A percentile compares a stretch with the other conserved stretches of the same genome.
These are phyloP conservation scores for Medicago lupulina DNA, from an alignment of 306 rosid species.

Conservation along the genomic window DNA sequence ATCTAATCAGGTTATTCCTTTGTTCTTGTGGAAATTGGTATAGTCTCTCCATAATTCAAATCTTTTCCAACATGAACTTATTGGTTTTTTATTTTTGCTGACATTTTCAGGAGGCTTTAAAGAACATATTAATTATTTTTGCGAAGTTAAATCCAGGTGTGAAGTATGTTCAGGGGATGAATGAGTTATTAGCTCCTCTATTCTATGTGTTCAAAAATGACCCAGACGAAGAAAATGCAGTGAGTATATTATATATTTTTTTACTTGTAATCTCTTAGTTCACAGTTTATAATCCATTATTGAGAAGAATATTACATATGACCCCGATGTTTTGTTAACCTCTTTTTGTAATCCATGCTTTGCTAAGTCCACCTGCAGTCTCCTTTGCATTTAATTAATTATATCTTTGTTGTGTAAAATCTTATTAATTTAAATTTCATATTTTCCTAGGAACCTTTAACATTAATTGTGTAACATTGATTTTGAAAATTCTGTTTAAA, in stretches of 20 bases:
- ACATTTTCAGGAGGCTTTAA: slow-evolving; percentile 83
- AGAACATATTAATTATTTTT: slow-evolving; percentile 80
- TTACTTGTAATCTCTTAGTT: slow-evolving; percentile 11
- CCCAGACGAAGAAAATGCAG: slow-evolving; percentile 87
- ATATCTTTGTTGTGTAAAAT: background rate
- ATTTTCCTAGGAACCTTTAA: background rate
- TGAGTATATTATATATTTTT: slow-evolving; percentile 51
- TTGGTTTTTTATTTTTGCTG: slow-evolving; percentile 24
- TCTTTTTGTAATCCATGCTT: slow-evolving; percentile 5
- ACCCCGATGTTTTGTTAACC: slow-evolving; percentile 7
- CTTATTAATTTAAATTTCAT: background rate
- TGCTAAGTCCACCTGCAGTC: background rate
- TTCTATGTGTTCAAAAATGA: slow-evolving; percentile 88
- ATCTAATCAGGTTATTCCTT: slow-evolving; percentile 75
- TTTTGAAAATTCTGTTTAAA: slow-evolving; percentile 15
- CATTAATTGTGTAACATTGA: background rate
- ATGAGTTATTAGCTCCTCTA: slow-evolving; percentile 94
- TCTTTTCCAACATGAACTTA: slow-evolving; percentile 11
- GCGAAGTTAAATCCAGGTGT: slow-evolving; percentile 98
- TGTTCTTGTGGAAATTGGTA: slow-evolving; percentile 28
- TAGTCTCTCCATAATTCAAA: slow-evolving; percentile 11
- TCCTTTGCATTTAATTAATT: background rate
- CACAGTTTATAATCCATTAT: slow-evolving; percentile 3
- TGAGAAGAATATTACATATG: slow-evolving; percentile 7
- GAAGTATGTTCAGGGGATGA: slow-evolving; percentile 99